Percentiles rank a stretch among this genome's conserved stretches.
phyloP scores from a whole-genome alignment of 257 asterid genomes.

The Linderniella brevidens region DNA sequence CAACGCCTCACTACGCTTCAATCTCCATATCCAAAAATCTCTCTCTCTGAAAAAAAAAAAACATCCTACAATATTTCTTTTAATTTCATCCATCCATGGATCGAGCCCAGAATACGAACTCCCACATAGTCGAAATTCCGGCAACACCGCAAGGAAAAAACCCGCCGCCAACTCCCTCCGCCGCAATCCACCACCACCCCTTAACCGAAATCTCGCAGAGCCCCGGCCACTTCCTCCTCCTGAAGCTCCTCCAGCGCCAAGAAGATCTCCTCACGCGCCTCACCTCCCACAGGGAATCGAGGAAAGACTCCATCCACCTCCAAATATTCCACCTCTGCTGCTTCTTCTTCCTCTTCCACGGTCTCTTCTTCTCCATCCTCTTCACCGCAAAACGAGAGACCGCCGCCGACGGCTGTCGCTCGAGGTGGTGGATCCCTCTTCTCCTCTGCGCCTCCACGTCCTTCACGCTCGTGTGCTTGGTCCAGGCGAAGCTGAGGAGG shows the following conservation, averaged over 20 bases:
- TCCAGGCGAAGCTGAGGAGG: constrained; percentile 57
- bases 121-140: constrained; percentile 61
- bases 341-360: constrained; percentile 60
- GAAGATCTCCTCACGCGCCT: constrained; percentile 47
- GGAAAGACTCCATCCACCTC: constrained; percentile 35
- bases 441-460: constrained; percentile 28
- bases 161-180: constrained; percentile 13
- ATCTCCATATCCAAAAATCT: no score
- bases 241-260: constrained; percentile 87
- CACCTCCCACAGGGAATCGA: constrained; percentile 40
- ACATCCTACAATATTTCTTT: no score
- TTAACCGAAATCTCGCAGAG: constrained; percentile 73
- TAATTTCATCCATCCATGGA: no score
- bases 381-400: constrained; percentile 45
- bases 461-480: constrained; percentile 28
- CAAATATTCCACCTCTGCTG: constrained; percentile 76
- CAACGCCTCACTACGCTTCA: no score
- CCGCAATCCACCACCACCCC: constrained; percentile 59
- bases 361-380: constrained; percentile 40
- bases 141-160: constrained; percentile 40
- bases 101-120: no score
- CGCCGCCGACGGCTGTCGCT: constrained; percentile 15
- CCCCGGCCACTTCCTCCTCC: constrained; percentile 88
- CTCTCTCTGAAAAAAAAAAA: no score
- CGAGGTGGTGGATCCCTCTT: constrained; percentile 89